Conservation (phyloP, 2,329 filamentous ascomycete genomes). For the Colletotrichum lupini region DNA sequence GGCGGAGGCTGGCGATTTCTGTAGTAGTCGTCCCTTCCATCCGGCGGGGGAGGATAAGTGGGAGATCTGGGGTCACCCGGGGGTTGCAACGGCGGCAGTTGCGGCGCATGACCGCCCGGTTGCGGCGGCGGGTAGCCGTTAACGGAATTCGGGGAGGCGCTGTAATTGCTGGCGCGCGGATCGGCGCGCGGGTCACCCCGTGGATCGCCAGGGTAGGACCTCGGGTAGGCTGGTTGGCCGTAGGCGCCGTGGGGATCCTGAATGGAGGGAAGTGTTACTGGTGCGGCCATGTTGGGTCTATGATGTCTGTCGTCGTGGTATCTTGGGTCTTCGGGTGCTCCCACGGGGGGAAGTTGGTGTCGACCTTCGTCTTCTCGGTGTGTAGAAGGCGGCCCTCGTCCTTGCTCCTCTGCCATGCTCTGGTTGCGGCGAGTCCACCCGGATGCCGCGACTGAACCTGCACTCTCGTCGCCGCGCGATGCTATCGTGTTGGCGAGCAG, state of each 20-base stretch:
- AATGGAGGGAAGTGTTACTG: slow-evolving; percentile 62
- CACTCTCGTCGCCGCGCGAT: slow-evolving; percentile 23
- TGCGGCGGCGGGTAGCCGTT: slow-evolving; percentile 57
- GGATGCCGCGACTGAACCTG: slow-evolving; percentile 23
- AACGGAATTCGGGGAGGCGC: slow-evolving; percentile 55
- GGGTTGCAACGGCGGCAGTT: slow-evolving; percentile 36
- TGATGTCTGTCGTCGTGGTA: slow-evolving; percentile 53
- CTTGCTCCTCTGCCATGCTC: slow-evolving; percentile 38
- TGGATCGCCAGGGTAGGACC: slow-evolving; percentile 54
- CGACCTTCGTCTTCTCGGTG: slow-evolving; percentile 35
- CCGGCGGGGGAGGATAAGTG: slow-evolving; percentile 31
- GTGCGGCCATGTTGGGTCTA: slow-evolving; percentile 55
- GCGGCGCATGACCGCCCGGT: slow-evolving; percentile 26
- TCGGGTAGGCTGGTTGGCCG: slow-evolving; percentile 46
- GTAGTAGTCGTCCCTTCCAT: slow-evolving; percentile 44
- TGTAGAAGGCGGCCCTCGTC: slow-evolving; percentile 37
- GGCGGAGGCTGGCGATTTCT: slow-evolving; percentile 44
- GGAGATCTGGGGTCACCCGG: slow-evolving; percentile 35
- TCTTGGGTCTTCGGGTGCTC: slow-evolving; percentile 30
- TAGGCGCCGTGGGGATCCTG: slow-evolving; percentile 56
- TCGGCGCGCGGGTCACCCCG: slow-evolving; percentile 46
- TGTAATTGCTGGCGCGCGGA: slow-evolving; percentile 40
- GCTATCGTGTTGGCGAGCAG: slow-evolving; percentile 4
- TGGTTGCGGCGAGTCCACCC: slow-evolving; percentile 29
- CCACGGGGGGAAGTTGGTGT: slow-evolving; percentile 28